A percentile compares a stretch with the other conserved stretches of the same genome.
Conservation (phyloP, 768 basidiomycete genomes). For the Lactifluus pinguis region DNA sequence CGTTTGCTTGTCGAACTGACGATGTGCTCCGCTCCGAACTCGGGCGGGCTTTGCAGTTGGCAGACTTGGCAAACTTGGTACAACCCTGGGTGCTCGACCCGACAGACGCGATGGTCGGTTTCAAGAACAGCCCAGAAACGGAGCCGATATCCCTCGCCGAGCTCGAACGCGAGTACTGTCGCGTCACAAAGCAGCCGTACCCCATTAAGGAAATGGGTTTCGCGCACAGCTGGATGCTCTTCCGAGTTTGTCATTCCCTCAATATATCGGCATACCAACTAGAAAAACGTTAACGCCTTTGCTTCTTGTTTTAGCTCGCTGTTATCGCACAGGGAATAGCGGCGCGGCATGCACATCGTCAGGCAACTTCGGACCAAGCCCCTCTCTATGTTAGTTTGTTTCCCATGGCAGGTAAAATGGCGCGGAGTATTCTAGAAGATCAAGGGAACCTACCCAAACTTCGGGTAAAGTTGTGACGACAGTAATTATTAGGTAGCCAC, state of each 20-base stretch:
- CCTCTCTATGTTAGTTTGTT: constrained; percentile 37
- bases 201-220: constrained; percentile 76
- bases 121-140: constrained; percentile 49
- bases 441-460: constrained; percentile 30
- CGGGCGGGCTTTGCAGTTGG: constrained; percentile 40
- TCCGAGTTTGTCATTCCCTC: constrained; percentile 44
- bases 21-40: neutral
- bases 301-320: constrained; percentile 41
- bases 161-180: constrained; percentile 77
- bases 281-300: constrained; percentile 3
- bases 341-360: constrained; percentile 73
- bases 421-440: constrained; percentile 49
- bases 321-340: constrained; percentile 88
- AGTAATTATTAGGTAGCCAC: neutral
- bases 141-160: constrained; percentile 60
- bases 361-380: constrained; percentile 83
- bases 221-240: constrained; percentile 79
- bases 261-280: neutral
- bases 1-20: neutral
- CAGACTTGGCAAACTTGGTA: constrained; percentile 86
- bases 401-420: constrained; percentile 54
- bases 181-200: constrained; percentile 51
- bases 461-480: constrained; percentile 24
- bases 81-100: constrained; percentile 67
- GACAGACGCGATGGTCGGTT: constrained; percentile 29